phyloP scores from a whole-genome alignment of 2,329 filamentous ascomycete species.

The Eurotiales sp. region DNA sequence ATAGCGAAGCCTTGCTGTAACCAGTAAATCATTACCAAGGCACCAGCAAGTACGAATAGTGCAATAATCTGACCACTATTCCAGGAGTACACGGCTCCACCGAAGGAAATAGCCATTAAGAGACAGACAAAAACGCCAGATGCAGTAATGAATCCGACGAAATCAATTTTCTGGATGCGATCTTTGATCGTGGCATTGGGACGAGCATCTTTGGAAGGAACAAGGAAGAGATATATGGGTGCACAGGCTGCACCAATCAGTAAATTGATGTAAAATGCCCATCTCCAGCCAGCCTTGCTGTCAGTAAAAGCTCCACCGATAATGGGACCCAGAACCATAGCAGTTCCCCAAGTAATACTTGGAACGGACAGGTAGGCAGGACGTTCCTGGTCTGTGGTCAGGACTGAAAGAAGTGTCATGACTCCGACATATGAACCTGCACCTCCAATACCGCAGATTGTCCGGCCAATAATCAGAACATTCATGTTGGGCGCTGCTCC shows the following conservation, averaged over 20 bases:
- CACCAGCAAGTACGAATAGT: constrained; percentile 45
- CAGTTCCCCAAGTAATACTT: not conserved
- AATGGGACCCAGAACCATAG: constrained; percentile 29
- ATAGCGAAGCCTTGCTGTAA: constrained; percentile 30
- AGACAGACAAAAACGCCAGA: constrained; percentile 37
- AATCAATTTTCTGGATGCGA: constrained; percentile 37
- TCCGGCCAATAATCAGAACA: constrained; percentile 44
- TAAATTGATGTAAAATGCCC: constrained; percentile 54
- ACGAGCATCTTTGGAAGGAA: constrained; percentile 28
- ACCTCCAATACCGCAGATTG: constrained; percentile 31
- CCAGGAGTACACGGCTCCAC: constrained; percentile 50
- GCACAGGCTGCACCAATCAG: constrained; percentile 41
- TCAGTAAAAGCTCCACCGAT: constrained; percentile 35
- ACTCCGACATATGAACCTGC: constrained; percentile 30
- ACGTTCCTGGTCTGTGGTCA: constrained; percentile 21
- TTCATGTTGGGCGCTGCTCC: constrained; percentile 44
- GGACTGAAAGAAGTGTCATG: constrained; percentile 25
- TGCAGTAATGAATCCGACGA: constrained; percentile 42
- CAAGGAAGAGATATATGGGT: constrained; percentile 41
- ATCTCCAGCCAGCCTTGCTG: constrained; percentile 28
- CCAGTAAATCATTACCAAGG: constrained; percentile 43
- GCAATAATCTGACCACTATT: constrained; percentile 42
- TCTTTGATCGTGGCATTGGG: constrained; percentile 17
- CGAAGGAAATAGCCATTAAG: constrained; percentile 50
- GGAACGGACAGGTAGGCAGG: constrained; percentile 28